Base-by-base conservation (phyloP, 2,329 filamentous ascomycete genomes). In the Fusarium pininemorale region DNA sequence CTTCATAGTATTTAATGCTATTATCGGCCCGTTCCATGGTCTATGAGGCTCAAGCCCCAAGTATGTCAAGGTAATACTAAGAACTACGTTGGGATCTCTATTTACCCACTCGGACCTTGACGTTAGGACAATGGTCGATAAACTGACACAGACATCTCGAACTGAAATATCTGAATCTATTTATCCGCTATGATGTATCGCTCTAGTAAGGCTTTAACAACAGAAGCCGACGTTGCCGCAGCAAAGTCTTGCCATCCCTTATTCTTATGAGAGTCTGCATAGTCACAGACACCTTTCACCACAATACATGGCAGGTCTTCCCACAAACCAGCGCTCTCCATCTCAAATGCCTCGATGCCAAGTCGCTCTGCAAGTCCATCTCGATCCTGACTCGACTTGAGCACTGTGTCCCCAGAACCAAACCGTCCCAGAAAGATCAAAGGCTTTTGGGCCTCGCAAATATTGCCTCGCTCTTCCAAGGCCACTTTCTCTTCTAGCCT, bases 281-380 rank as follows among this genome's bases (percentile, higher is more conserved):
- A 66, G 12, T 60, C 65, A 2, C 61, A 68, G 6, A 50, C 41
- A 7, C 62, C 62, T 9, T 83, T 83, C 54, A 85, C 80, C 0
- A 83, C 76, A 2, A 85, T 56, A 30, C 81, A 83, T 0, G 82
- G 82, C 6, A 84, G 66, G 1, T 73, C 65, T 6, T 79, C 75
- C 77, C 77, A 81, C 0, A 78, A 60, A 0, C 81, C 81, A 1
- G 79, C 79, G 2, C 79, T 77, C 45, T 82, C 81, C 81, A 81
- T 82, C 66, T 82, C 82, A 26, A 72, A 73, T 3, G 57, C 79
- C 11, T 11, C 24, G 4, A 54, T 54, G 0, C 35, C 51, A n/a
- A 54, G 1, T 5, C 2, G 20, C 10, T 54, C 10, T 2, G 4
- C 35, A 38, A 9, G 32, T 37, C 0, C 1, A 16, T 39, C 24